Conservation (phyloP, 2,329 filamentous ascomycete species). For the Arachnomyces sp. region DNA sequence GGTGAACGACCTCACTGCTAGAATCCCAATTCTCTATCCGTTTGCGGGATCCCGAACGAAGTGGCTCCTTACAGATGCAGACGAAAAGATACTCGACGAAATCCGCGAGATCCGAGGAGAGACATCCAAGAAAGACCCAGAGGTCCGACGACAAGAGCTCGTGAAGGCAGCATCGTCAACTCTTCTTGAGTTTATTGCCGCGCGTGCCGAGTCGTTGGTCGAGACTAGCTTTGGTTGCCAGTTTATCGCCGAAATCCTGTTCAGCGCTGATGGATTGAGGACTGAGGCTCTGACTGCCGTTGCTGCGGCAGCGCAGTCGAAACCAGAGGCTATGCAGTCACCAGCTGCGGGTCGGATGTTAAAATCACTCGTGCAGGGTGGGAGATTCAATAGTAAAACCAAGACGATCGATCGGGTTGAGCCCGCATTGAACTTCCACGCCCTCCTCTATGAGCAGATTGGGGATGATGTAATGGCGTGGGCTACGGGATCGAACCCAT, state of each 20-base stretch:
- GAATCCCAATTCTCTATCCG: slow-evolving; percentile 68
- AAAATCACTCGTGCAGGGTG: slow-evolving; percentile 83
- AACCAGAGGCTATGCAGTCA: slow-evolving; percentile 49
- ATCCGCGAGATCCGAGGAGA: slow-evolving; percentile 69
- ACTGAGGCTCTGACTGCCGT: slow-evolving; percentile 63
- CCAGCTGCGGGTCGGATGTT: slow-evolving; percentile 72
- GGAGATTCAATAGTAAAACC: slow-evolving; percentile 68
- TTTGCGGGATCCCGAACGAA: slow-evolving; percentile 58
- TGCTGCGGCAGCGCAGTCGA: slow-evolving; percentile 39
- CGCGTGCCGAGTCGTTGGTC: slow-evolving; percentile 60
- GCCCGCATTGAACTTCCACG: slow-evolving; percentile 71
- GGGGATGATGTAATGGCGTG: slow-evolving; percentile 67
- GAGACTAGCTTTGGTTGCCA: slow-evolving; percentile 78
- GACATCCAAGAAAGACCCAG: slow-evolving; percentile 89
- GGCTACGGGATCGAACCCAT: slow-evolving; percentile 80
- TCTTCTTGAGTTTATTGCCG: slow-evolving; percentile 65
- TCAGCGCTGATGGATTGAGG: slow-evolving; percentile 70
- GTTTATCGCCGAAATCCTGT: slow-evolving; percentile 72
- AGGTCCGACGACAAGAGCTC: slow-evolving; percentile 67
- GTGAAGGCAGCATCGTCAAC: slow-evolving; percentile 65
- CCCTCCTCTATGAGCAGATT: slow-evolving; percentile 74
- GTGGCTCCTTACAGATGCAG: slow-evolving; percentile 56
- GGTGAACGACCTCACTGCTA: slow-evolving; percentile 41
- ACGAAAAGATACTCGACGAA: slow-evolving; percentile 66
- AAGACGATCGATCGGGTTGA: slow-evolving; percentile 65